These are phyloP conservation scores for Alectoria sarmentosa DNA, from an alignment of 495 filamentous ascomycete species.

Conservation along the genomic window DNA sequence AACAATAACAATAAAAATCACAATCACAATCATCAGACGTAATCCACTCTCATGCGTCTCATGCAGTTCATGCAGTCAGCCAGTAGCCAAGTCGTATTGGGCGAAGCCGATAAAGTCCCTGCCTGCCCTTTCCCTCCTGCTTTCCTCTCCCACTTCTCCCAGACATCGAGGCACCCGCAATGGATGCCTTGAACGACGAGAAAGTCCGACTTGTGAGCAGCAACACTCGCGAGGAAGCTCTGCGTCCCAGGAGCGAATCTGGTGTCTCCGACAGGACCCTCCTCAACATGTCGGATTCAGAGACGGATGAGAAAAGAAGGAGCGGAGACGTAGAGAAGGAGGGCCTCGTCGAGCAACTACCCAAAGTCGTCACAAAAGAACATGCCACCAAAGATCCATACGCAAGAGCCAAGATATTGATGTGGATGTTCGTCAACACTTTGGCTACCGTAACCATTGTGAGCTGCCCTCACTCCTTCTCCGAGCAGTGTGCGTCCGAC, in stretches of 20 bases:
- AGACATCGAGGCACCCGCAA: conserved; percentile 3
- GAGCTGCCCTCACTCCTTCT: conserved; percentile 3
- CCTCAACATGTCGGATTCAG: conserved; percentile 25
- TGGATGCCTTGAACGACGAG: conserved; percentile 17
- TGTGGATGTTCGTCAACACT: conserved; percentile 28
- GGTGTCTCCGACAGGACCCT: conserved; percentile 20
- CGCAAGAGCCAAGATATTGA: conserved; percentile 21
- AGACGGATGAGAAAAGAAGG: conserved; percentile 18
- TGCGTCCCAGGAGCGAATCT: conserved; percentile 18
- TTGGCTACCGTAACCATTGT: conserved; percentile 27
- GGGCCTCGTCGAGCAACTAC: conserved; percentile 14
- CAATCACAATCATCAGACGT: too few relatives aligned
- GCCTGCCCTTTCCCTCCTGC: background rate
- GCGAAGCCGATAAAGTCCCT: background rate
- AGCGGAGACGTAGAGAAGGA: conserved; percentile 21
- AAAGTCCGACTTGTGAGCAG: conserved; percentile 10
- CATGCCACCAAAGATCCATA: conserved; percentile 20
- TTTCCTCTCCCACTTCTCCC: background rate
- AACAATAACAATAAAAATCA: background rate
- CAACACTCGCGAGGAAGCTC: conserved; percentile 1
- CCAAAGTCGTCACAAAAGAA: conserved; percentile 22
- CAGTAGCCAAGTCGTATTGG: background rate
- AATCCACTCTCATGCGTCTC: background rate
- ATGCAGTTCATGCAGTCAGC: background rate
- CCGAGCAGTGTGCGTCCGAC: background rate